phyloP scores from a whole-genome alignment of 495 filamentous ascomycete genomes.

The Aspergillus baeticus region DNA sequence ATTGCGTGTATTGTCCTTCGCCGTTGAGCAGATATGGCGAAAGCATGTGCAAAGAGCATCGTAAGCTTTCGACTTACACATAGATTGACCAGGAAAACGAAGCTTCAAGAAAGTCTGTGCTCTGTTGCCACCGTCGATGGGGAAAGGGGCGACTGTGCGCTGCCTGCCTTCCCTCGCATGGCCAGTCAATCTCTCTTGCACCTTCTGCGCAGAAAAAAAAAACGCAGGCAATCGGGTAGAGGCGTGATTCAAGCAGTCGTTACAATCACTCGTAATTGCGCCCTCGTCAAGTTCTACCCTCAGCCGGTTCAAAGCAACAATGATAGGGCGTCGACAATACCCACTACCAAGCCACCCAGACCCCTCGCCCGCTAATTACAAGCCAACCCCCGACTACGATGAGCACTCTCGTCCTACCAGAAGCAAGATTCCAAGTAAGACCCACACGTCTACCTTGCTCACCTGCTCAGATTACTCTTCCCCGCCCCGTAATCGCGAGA shows the following conservation, averaged over 20 bases:
- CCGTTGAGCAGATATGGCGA: not conserved
- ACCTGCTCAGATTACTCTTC: not conserved
- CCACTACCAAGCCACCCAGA: conserved; percentile 5
- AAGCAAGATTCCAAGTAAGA: not conserved
- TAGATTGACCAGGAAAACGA: not conserved
- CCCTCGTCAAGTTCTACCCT: not conserved
- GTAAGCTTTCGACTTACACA: not conserved
- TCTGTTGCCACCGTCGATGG: not conserved
- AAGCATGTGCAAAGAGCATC: conserved; percentile 2
- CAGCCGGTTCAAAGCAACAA: not conserved
- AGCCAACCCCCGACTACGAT: not conserved
- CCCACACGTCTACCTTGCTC: not conserved
- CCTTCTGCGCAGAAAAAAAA: not conserved
- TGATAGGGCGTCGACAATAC: not conserved
- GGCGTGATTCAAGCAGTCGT: not conserved
- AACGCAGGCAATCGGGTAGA: not conserved
- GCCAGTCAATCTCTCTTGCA: not conserved
- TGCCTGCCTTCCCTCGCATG: not conserved
- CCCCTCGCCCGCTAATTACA: not conserved
- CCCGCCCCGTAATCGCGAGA: not conserved
- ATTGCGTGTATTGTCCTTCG: not conserved
- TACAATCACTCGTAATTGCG: not conserved
- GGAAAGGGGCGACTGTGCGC: not conserved
- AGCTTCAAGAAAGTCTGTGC: not conserved
- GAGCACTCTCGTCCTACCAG: not conserved